These are phyloP conservation scores for Powellomyces hirtus DNA, from an alignment of 192 early-diverging fungal species.

Conservation along the genomic window DNA sequence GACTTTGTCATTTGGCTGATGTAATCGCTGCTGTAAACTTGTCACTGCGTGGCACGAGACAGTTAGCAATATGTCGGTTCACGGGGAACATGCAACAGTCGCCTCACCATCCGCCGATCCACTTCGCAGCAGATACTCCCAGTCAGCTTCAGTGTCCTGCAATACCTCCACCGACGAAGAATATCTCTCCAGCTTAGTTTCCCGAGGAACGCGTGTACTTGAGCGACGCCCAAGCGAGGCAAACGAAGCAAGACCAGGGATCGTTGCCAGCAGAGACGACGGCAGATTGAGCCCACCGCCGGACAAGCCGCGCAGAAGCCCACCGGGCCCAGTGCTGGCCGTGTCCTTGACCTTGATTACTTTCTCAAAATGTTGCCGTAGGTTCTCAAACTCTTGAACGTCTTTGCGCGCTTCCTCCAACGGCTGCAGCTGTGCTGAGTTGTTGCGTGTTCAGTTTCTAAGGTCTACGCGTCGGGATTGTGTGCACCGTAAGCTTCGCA, in stretches of 20 bases:
- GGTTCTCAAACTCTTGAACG: constrained; percentile 77
- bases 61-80: no score
- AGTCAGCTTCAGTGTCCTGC: background rate
- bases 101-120: background rate
- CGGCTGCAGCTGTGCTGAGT: constrained; percentile 82
- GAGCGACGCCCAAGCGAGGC: background rate
- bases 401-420: constrained; percentile 66
- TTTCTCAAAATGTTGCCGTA: constrained; percentile 83
- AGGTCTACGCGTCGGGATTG: constrained; percentile 24
- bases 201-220: background rate
- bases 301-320: constrained; percentile 18
- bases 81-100: no score
- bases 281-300: constrained; percentile 24
- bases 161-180: background rate
- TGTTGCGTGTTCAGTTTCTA: no score
- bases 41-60: constrained; percentile 46
- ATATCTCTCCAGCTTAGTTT: background rate
- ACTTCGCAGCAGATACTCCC: background rate
- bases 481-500: background rate
- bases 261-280: constrained; percentile 32
- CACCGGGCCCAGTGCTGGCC: background rate
- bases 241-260: constrained; percentile 20
- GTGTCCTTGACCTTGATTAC: constrained; percentile 47
- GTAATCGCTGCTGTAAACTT: constrained; percentile 56
- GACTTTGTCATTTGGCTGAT: constrained; percentile 64